These are phyloP conservation scores for Aureobasidium lini DNA, from an alignment of 2,329 filamentous ascomycete species.

Conservation along the genomic window DNA sequence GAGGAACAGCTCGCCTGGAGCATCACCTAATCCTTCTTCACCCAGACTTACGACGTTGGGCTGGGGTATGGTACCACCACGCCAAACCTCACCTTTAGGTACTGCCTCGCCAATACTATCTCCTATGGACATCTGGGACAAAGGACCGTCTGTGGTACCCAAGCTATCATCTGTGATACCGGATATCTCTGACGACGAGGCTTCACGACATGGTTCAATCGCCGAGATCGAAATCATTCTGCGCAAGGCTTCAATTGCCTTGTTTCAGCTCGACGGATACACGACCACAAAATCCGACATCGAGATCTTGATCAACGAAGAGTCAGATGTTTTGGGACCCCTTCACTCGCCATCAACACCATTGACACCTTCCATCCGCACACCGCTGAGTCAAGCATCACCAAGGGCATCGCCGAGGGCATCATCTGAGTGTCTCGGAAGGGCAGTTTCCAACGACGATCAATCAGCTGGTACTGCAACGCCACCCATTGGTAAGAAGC, in stretches of 20 bases:
- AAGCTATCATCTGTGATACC: slow-evolving; percentile 2
- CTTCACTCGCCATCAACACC: neutral
- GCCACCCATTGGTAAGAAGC: neutral
- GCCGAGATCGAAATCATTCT: neutral
- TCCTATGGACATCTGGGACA: neutral
- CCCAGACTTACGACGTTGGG: neutral
- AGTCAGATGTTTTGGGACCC: slow-evolving; percentile 1
- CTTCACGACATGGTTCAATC: neutral
- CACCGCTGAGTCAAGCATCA: neutral
- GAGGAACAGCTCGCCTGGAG: neutral
- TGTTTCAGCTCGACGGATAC: neutral
- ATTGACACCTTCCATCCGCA: neutral
- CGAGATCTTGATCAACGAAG: neutral
- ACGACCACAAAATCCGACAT: neutral
- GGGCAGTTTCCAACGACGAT: neutral
- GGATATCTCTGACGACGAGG: neutral
- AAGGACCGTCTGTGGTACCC: neutral
- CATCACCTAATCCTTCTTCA: neutral
- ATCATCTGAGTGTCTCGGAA: slow-evolving; percentile 1
- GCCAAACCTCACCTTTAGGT: neutral
- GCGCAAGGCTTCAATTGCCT: neutral
- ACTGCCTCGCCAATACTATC: neutral
- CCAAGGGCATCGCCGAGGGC: neutral
- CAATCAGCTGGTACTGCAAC: neutral
- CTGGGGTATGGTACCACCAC: neutral